phyloP scores from a whole-genome alignment of 2,329 filamentous ascomycete species.

The Microcyclospora tardicrescens region DNA sequence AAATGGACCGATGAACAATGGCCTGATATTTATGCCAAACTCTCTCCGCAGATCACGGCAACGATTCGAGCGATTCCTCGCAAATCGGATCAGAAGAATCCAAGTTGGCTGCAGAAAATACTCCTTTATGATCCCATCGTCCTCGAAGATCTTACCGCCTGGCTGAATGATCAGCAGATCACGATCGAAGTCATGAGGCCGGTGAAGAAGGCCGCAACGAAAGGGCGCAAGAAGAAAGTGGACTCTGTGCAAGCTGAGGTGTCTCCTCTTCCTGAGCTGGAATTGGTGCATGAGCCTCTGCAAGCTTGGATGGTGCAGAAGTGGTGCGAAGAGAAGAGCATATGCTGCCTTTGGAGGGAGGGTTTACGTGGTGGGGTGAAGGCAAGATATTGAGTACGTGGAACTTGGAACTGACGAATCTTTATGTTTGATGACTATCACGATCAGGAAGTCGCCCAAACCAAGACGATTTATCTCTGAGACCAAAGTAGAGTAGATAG shows the following conservation, averaged over 20 bases:
- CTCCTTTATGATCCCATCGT: slow-evolving; percentile 85
- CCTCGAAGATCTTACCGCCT: slow-evolving; percentile 69
- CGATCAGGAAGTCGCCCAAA: too few species aligned
- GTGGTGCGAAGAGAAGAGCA: slow-evolving; percentile 79
- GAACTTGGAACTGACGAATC: background rate
- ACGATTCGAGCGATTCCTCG: slow-evolving; percentile 34
- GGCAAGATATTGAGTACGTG: slow-evolving; percentile 15
- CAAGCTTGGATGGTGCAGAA: slow-evolving; percentile 55
- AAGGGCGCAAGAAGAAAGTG: slow-evolving; percentile 26
- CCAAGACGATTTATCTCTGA: too few species aligned
- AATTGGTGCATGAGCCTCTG: slow-evolving; percentile 17
- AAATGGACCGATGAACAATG: slow-evolving; percentile 19
- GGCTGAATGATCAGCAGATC: slow-evolving; percentile 50
- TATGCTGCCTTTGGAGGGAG: slow-evolving; percentile 68
- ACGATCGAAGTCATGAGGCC: slow-evolving; percentile 8
- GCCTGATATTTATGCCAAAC: slow-evolving; percentile 19
- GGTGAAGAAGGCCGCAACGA: slow-evolving; percentile 41
- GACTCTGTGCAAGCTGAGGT: slow-evolving; percentile 13
- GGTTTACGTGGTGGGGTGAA: slow-evolving; percentile 25
- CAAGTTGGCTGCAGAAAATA: slow-evolving; percentile 84
- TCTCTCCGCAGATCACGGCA: slow-evolving; percentile 37
- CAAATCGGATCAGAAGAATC: slow-evolving; percentile 28
- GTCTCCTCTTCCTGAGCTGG: slow-evolving; percentile 6
- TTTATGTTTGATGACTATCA: too few species aligned
- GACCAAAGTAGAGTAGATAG: too few species aligned